These are phyloP conservation scores for Podaxis sp. DNA, from an alignment of 768 basidiomycete genomes.

Conservation along the genomic window DNA sequence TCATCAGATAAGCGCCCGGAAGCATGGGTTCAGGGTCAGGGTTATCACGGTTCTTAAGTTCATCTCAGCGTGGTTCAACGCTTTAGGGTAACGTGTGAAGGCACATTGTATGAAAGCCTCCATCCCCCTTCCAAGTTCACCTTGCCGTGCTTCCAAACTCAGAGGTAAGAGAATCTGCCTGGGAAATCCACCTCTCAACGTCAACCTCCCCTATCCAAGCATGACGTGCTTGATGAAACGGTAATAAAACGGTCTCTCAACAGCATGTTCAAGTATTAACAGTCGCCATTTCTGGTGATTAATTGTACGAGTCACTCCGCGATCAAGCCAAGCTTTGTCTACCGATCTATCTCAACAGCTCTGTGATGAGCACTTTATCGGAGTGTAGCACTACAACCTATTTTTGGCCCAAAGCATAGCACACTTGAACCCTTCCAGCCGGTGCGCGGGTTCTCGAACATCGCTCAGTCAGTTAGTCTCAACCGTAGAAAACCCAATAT, in stretches of 20 bases:
- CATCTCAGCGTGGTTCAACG: background rate
- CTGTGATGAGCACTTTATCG: background rate
- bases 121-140: background rate
- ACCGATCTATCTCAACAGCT: background rate
- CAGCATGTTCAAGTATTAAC: background rate
- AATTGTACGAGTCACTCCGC: no score
- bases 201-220: no score
- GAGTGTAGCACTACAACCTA: background rate
- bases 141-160: background rate
- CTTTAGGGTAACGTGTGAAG: background rate
- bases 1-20: background rate
- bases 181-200: no score
- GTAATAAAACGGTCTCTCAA: background rate
- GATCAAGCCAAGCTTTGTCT: background rate
- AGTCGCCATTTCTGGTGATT: no score
- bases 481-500: slow-evolving; percentile 50
- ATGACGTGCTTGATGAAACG: no score
- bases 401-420: background rate
- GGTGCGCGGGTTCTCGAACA: background rate
- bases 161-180: background rate
- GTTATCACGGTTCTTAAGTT: background rate
- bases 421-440: background rate
- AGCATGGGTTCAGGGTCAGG: background rate
- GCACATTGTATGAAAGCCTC: background rate
- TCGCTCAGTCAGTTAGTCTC: slow-evolving; percentile 28